Conservation (phyloP, 2,329 filamentous ascomycete genomes). For the Pyricularia pennisetigena region DNA sequence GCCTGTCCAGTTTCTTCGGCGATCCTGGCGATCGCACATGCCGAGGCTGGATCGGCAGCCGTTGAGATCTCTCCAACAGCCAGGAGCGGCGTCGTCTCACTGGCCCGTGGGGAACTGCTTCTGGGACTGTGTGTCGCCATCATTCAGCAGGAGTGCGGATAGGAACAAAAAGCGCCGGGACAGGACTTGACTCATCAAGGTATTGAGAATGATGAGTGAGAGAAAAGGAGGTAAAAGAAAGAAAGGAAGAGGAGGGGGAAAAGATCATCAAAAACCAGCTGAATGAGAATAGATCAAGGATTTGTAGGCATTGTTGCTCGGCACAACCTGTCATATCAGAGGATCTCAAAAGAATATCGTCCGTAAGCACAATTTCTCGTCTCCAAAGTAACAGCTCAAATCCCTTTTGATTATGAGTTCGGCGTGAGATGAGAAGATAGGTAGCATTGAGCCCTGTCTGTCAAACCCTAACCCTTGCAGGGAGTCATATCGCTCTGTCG, state of each 20-base stretch:
- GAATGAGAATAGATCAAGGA: not conserved
- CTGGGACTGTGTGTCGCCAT: not conserved
- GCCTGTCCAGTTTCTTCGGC: not conserved
- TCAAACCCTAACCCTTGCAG: no score
- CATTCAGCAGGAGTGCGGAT: not conserved
- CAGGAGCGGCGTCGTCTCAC: not conserved
- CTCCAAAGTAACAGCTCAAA: no score
- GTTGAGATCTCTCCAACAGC: not conserved
- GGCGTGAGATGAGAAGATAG: no score
- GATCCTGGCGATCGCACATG: not conserved
- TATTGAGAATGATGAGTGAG: no score
- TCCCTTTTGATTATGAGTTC: no score
- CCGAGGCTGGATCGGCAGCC: not conserved
- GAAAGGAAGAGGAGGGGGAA: no score
- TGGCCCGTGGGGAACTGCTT: not conserved
- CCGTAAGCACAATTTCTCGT: no score
- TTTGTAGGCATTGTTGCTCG: not conserved
- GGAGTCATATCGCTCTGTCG: no score
- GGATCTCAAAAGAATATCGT: no score
- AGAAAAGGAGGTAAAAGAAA: no score
- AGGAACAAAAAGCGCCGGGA: not conserved
- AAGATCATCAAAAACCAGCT: not conserved
- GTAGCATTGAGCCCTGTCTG: no score
- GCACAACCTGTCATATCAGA: not conserved
- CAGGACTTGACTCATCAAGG: no score